Conservation (phyloP, 441 rosid species). For the Corymbia citriodora region DNA sequence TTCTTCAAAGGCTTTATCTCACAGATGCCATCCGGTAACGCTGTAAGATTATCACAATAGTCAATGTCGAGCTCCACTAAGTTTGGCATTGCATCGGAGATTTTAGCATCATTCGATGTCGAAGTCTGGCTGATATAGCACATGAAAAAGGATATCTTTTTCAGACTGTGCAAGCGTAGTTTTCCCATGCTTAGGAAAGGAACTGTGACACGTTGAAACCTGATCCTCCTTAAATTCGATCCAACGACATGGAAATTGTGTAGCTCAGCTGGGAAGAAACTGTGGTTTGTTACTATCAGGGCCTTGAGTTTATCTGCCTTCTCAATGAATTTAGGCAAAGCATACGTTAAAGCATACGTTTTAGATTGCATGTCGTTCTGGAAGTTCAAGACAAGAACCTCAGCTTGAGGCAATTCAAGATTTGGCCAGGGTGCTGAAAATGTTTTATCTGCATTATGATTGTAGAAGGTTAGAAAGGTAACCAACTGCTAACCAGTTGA, state of each 20-base stretch:
- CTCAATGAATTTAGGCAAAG: slow-evolving; percentile 43
- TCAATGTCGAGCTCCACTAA: slow-evolving; percentile 57
- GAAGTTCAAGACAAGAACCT: slow-evolving; percentile 48
- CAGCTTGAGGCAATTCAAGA: slow-evolving; percentile 40
- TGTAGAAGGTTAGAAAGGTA: background rate
- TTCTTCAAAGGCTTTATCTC: slow-evolving; percentile 26
- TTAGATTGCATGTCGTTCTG: slow-evolving; percentile 4
- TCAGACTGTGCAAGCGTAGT: slow-evolving; percentile 17
- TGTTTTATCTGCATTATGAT: slow-evolving; percentile 37
- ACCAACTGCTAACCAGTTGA: background rate
- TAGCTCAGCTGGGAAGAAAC: slow-evolving; percentile 26
- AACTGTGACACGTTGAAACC: slow-evolving; percentile 43
- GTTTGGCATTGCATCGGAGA: slow-evolving; percentile 28
- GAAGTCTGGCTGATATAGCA: slow-evolving; percentile 37
- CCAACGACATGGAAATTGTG: slow-evolving; percentile 26
- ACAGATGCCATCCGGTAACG: slow-evolving; percentile 35
- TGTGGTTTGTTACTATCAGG: slow-evolving; percentile 31
- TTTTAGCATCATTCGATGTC: background rate
- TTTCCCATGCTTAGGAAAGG: slow-evolving; percentile 12
- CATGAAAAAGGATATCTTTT: slow-evolving; percentile 51
- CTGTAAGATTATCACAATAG: slow-evolving; percentile 46
- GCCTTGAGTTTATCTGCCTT: slow-evolving; percentile 45
- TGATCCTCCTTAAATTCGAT: slow-evolving; percentile 48
- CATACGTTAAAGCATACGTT: slow-evolving; percentile 28
- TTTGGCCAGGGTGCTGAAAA: slow-evolving; percentile 41